Evolutionary conservation across 2,329 filamentous ascomycete species (phyloP).

Genomic region (Periconia digitata): DNA sequence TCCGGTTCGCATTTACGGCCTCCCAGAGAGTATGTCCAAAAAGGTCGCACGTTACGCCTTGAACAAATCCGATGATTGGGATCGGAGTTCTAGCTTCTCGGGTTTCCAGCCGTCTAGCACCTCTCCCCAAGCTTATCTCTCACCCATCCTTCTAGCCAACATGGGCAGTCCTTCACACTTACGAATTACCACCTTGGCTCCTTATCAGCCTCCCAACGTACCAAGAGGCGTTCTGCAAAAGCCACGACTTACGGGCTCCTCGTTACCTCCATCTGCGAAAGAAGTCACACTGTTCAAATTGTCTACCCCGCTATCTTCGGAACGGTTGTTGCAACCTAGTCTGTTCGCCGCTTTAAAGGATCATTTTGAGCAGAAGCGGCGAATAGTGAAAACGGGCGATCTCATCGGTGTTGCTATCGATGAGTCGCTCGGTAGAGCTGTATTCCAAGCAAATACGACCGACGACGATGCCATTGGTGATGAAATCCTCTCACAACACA

Average conservation of each 20-base stretch:
- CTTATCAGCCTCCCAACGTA: slow-evolving; percentile 46
- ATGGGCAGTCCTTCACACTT: slow-evolving; percentile 77
- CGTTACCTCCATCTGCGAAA: slow-evolving; percentile 62
- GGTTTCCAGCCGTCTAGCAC: slow-evolving; percentile 28
- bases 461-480: slow-evolving; percentile 67
- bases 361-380: slow-evolving; percentile 80
- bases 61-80: slow-evolving; percentile 39
- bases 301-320: slow-evolving; percentile 83
- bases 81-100: slow-evolving; percentile 56
- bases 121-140: slow-evolving; percentile 64
- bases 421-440: slow-evolving; percentile 75
- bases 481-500: slow-evolving; percentile 54
- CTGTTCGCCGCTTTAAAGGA: slow-evolving; percentile 84
- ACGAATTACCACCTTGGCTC: slow-evolving; percentile 70
- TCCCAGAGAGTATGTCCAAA: slow-evolving; percentile 70
- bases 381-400: slow-evolving; percentile 84
- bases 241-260: slow-evolving; percentile 47
- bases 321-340: slow-evolving; percentile 80
- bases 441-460: slow-evolving; percentile 70
- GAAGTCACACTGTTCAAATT: slow-evolving; percentile 90
- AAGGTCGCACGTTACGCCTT: slow-evolving; percentile 59
- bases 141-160: slow-evolving; percentile 85
- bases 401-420: slow-evolving; percentile 88
- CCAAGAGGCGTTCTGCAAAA: slow-evolving; percentile 44
- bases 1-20: slow-evolving; percentile 82